Percentiles rank a stretch among this genome's conserved stretches.
These are phyloP conservation scores for Candida suzukii DNA, from an alignment of 805 yeast species.

Conservation along the genomic window DNA sequence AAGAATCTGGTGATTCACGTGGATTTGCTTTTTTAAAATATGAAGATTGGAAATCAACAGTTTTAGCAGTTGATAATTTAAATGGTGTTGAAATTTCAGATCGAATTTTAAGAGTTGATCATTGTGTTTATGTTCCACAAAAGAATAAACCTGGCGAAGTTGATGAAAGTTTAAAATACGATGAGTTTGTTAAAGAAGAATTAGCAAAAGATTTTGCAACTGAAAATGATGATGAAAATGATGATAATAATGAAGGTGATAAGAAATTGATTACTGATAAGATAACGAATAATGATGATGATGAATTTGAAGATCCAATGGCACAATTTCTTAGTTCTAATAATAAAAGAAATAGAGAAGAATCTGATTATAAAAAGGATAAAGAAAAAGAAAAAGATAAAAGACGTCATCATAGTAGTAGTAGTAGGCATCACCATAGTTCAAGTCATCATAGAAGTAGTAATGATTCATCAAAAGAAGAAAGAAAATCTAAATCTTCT, in stretches of 20 bases:
- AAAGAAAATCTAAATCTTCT: no score
- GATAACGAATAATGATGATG: constrained; percentile 13
- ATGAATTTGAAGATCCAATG: constrained; percentile 33
- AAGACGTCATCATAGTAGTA: neutral
- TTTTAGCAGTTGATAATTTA: constrained; percentile 83
- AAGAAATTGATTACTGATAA: neutral
- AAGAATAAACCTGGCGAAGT: constrained; percentile 13
- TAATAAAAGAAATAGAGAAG: neutral
- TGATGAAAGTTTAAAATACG: constrained; percentile 11
- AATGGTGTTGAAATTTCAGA: constrained; percentile 58
- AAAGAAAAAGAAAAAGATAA: neutral
- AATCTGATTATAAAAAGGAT: neutral
- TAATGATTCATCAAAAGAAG: no score
- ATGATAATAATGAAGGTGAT: constrained; percentile 4
- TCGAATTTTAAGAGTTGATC: constrained; percentile 56
- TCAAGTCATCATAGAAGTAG: neutral
- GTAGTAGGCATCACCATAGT: neutral
- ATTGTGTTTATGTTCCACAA: constrained; percentile 48
- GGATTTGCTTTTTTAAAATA: constrained; percentile 83
- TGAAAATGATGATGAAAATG: constrained; percentile 22
- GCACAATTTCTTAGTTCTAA: constrained; percentile 17
- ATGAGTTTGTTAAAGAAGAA: constrained; percentile 32
- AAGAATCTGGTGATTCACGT: constrained; percentile 52
- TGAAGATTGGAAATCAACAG: constrained; percentile 72
- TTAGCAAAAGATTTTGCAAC: constrained; percentile 41